These are phyloP conservation scores for Penicillium decumbens DNA, from an alignment of 2,329 filamentous ascomycete genomes.

Conservation along the genomic window DNA sequence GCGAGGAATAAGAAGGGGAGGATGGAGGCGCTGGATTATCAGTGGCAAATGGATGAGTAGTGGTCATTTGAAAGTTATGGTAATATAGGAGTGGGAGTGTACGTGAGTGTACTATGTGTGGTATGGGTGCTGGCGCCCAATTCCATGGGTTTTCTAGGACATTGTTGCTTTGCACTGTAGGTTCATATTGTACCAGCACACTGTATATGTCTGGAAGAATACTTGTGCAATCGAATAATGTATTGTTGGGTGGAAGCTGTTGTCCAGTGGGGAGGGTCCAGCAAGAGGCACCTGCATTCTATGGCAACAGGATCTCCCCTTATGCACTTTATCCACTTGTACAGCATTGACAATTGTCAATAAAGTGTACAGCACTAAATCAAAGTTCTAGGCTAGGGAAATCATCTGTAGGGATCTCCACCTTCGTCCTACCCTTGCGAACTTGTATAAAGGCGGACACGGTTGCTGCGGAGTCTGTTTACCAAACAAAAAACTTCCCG, in stretches of 20 bases:
- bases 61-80: neutral
- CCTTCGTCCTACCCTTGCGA: neutral
- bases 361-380: neutral
- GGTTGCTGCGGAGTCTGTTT: constrained; percentile 20
- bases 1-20: constrained; percentile 73
- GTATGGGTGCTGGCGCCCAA: constrained; percentile 6
- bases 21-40: constrained; percentile 76
- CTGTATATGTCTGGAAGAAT: neutral
- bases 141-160: too few relatives aligned
- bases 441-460: constrained; percentile 1
- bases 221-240: neutral
- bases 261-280: neutral
- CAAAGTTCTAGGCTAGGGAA: neutral
- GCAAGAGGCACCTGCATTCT: neutral
- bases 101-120: neutral
- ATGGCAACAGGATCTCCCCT: neutral
- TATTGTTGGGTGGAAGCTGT: neutral
- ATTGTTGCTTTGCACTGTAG: neutral
- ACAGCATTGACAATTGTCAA: neutral
- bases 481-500: constrained; percentile 22
- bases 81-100: constrained; percentile 9
- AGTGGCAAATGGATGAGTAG: constrained; percentile 94
- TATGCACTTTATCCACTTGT: neutral
- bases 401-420: neutral
- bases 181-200: neutral